Conservation (phyloP, 75 land plant genomes). For the Sequoiadendron giganteum region DNA sequence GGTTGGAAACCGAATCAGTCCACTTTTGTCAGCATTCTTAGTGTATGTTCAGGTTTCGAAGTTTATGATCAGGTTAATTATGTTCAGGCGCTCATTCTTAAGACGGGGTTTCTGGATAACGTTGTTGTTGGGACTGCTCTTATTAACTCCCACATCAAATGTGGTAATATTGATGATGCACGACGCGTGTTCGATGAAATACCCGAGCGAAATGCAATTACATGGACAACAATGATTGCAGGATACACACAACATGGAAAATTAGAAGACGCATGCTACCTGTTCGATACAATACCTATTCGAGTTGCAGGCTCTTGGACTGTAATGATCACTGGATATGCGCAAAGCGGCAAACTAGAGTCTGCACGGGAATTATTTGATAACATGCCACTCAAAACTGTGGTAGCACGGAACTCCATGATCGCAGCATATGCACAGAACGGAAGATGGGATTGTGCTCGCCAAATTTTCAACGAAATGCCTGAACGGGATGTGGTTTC, state of each 20-base stretch:
- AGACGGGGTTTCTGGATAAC: conserved; percentile 30
- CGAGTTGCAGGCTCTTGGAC: conserved; percentile 30
- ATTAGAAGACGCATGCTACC: conserved; percentile 24
- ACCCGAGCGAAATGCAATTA: conserved; percentile 34
- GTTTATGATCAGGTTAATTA: conserved; percentile 13
- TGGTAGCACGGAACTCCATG: conserved; percentile 57
- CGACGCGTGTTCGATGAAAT: conserved; percentile 40
- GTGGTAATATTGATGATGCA: conserved; percentile 35
- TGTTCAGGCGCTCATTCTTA: conserved; percentile 38
- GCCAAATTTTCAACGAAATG: conserved; percentile 32
- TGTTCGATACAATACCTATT: conserved; percentile 38
- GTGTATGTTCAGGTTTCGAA: conserved; percentile 16
- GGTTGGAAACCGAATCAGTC: conserved; percentile 13
- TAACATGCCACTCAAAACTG: conserved; percentile 28
- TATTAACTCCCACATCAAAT: conserved; percentile 42
- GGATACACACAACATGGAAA: conserved; percentile 49
- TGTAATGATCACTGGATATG: conserved; percentile 40
- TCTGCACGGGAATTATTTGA: conserved; percentile 35
- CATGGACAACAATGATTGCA: conserved; percentile 56
- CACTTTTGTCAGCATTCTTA: conserved; percentile 15
- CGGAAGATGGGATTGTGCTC: conserved; percentile 36
- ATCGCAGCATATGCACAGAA: conserved; percentile 31
- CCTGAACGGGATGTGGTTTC: conserved; percentile 53
- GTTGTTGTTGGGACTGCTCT: conserved; percentile 57
- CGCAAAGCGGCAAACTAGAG: conserved; percentile 22